Percentiles rank a stretch among this genome's conserved stretches.
Conservation (phyloP, 2,329 filamentous ascomycete genomes). For the Albophoma yamanashiensis region DNA sequence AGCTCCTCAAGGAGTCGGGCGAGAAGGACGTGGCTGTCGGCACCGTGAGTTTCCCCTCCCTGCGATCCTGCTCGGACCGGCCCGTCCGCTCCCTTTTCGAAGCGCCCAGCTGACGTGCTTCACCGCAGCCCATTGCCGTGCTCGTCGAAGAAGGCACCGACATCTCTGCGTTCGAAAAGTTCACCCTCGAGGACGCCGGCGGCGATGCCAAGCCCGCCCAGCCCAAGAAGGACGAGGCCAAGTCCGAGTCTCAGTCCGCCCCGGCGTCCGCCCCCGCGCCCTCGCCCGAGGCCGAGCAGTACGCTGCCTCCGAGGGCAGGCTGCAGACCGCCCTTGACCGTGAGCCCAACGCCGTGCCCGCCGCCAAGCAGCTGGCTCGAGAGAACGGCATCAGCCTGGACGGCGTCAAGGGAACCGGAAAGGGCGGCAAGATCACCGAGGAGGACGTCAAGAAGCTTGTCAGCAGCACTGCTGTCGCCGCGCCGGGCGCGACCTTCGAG, state of each 20-base stretch:
- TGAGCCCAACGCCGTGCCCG: slow-evolving; percentile 59
- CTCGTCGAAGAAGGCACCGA: slow-evolving; percentile 88
- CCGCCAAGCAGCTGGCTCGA: slow-evolving; percentile 71
- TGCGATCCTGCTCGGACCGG: not conserved
- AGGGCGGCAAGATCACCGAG: slow-evolving; percentile 79
- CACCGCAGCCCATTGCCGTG: slow-evolving; percentile 77
- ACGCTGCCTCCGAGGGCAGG: slow-evolving; percentile 61
- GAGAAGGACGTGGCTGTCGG: slow-evolving; percentile 91
- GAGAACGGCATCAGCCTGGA: slow-evolving; percentile 74
- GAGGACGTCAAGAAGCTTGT: slow-evolving; percentile 85
- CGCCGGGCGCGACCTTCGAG: slow-evolving; percentile 60
- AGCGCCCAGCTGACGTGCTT: slow-evolving; percentile 3
- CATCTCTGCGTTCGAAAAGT: slow-evolving; percentile 77
- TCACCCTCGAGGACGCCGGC: slow-evolving; percentile 82
- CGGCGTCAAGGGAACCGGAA: slow-evolving; percentile 76
- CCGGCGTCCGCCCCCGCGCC: slow-evolving; percentile 35
- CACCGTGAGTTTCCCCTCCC: slow-evolving; percentile 56
- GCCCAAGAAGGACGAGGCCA: slow-evolving; percentile 51
- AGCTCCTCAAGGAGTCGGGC: slow-evolving; percentile 85
- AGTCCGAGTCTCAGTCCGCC: slow-evolving; percentile 48
- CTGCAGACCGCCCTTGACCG: slow-evolving; percentile 80
- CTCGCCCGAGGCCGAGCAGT: slow-evolving; percentile 52
- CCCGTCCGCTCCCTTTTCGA: slow-evolving; percentile 4
- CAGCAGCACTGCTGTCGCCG: slow-evolving; percentile 41
- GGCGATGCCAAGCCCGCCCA: slow-evolving; percentile 58